These are phyloP conservation scores for Candida ovalis DNA, from an alignment of 805 yeast genomes.

Conservation along the genomic window DNA sequence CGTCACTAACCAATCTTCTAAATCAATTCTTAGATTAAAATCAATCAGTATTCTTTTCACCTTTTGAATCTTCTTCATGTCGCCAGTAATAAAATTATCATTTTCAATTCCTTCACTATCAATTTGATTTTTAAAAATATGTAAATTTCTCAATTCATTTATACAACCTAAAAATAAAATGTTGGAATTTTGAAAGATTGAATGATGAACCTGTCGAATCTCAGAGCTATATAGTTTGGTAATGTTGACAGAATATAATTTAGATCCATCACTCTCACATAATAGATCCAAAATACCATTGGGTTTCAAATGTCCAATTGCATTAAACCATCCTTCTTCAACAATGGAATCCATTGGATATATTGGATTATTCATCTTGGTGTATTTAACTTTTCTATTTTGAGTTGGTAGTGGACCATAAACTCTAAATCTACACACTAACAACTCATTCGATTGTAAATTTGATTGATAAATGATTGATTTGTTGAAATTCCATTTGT, in stretches of 20 bases:
- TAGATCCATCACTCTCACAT: constrained; percentile 59
- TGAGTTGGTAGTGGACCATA: constrained; percentile 57
- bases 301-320: constrained; percentile 66
- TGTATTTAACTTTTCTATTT: constrained; percentile 33
- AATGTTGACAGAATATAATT: constrained; percentile 56
- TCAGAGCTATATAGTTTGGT: constrained; percentile 53
- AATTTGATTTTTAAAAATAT: constrained; percentile 29
- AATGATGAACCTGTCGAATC: constrained; percentile 58
- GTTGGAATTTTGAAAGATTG: constrained; percentile 57
- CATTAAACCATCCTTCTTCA: constrained; percentile 63
- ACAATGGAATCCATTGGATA: constrained; percentile 16
- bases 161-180: constrained; percentile 56
- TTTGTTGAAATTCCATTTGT: constrained; percentile 44
- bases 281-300: constrained; percentile 60
- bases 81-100: constrained; percentile 5
- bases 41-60: constrained; percentile 45
- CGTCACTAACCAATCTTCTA: constrained; percentile 76
- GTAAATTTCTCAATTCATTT: constrained; percentile 46
- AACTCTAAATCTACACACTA: constrained; percentile 62
- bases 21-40: constrained; percentile 63
- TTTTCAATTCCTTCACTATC: constrained; percentile 7
- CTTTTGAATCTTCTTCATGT: constrained; percentile 9
- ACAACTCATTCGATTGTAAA: constrained; percentile 32
- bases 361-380: constrained; percentile 16
- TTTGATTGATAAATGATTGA: constrained; percentile 24